Evolutionary conservation across 768 basidiomycete species (phyloP).

Genomic region (Lactarius akahatsu): DNA sequence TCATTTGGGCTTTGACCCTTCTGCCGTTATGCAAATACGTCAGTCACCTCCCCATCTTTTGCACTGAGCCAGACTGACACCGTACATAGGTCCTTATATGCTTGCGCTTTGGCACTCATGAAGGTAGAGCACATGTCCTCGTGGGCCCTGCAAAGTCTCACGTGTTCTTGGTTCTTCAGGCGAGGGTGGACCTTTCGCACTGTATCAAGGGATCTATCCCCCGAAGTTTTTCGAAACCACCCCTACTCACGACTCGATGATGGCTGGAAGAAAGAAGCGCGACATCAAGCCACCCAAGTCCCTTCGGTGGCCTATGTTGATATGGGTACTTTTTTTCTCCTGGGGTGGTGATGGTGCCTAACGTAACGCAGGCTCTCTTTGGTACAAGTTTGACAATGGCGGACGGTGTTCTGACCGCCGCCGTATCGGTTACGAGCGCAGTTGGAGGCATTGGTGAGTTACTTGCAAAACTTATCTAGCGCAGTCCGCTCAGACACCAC

Average conservation of each 20-base stretch:
- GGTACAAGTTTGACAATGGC: constrained; percentile 67
- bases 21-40: constrained; percentile 66
- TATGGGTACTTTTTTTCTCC: constrained; percentile 45
- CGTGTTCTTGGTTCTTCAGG: constrained; percentile 37
- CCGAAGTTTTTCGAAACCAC: constrained; percentile 33
- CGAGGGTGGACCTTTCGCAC: constrained; percentile 68
- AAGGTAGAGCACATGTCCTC: constrained; percentile 40
- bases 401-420: constrained; percentile 67
- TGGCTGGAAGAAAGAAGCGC: constrained; percentile 15
- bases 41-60: constrained; percentile 27
- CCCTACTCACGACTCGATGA: constrained; percentile 30
- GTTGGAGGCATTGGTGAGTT: constrained; percentile 54
- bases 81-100: constrained; percentile 46
- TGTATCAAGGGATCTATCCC: constrained; percentile 61
- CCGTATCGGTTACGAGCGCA: constrained; percentile 66
- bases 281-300: constrained; percentile 29
- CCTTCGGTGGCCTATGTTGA: constrained; percentile 50
- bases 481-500: neutral
- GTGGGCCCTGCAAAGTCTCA: neutral
- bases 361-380: constrained; percentile 48
- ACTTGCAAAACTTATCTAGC: neutral
- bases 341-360: neutral
- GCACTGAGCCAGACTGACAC: neutral
- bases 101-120: constrained; percentile 47
- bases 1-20: constrained; percentile 62